A percentile compares a stretch with the other conserved stretches of the same genome.
phyloP scores from a whole-genome alignment of 2,329 filamentous ascomycete genomes.

The Claviceps purpurea region DNA sequence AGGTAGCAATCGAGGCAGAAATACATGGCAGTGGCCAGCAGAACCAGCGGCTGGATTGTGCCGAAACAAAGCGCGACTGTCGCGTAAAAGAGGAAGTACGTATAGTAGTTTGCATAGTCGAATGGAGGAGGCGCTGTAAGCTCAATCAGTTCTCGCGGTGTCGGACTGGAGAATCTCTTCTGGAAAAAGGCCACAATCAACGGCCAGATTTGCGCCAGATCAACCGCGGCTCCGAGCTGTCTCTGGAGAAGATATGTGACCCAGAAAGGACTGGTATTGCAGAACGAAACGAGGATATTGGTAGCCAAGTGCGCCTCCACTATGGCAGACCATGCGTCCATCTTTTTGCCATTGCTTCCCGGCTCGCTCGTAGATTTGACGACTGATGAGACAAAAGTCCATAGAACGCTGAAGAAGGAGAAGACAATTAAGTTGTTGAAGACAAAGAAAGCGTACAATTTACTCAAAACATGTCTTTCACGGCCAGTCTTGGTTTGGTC shows the following conservation, averaged over 20 bases:
- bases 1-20: conserved; percentile 76
- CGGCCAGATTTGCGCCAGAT: conserved; percentile 79
- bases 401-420: conserved; percentile 76
- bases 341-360: conserved; percentile 24
- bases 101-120: conserved; percentile 94
- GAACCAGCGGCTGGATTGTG: conserved; percentile 71
- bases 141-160: conserved; percentile 82
- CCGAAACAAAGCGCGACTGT: conserved; percentile 81
- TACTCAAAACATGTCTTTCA: conserved; percentile 79
- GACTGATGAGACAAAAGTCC: conserved; percentile 56
- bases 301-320: conserved; percentile 46
- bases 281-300: conserved; percentile 60
- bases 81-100: conserved; percentile 90
- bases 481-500: conserved; percentile 86
- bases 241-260: conserved; percentile 86
- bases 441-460: conserved; percentile 90
- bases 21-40: conserved; percentile 79
- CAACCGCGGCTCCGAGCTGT: conserved; percentile 84
- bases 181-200: conserved; percentile 74
- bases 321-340: conserved; percentile 57
- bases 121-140: conserved; percentile 85
- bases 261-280: conserved; percentile 80
- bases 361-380: conserved; percentile 36
- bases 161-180: conserved; percentile 74
- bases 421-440: conserved; percentile 96